Percentiles rank a stretch among this genome's conserved stretches.
Conservation (phyloP, 164 flowering plant species). For the Aristolochia contorta region DNA sequence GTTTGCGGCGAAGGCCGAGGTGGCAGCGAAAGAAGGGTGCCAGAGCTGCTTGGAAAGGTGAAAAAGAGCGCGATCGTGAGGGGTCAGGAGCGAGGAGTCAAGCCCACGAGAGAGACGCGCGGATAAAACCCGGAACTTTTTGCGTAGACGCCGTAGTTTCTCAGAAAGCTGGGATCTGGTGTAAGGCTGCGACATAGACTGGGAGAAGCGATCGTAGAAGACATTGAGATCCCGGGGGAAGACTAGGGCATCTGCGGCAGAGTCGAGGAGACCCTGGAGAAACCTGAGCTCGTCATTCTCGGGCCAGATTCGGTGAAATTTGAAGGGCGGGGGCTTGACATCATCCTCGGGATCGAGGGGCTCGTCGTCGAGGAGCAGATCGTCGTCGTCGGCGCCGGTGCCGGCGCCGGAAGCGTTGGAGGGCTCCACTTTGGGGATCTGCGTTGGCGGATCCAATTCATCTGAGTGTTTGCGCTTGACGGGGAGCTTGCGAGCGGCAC, state of each 20-base stretch:
- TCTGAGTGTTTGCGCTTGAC: constrained; percentile 49
- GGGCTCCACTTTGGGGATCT: too few species aligned
- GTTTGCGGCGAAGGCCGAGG: constrained; percentile 25
- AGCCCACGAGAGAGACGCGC: constrained; percentile 40
- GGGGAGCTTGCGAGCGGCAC: constrained; percentile 51
- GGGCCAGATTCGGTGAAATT: constrained; percentile 64
- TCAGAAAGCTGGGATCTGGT: constrained; percentile 61
- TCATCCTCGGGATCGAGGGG: constrained; percentile 4
- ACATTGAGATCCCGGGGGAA: constrained; percentile 47
- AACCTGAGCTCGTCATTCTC: constrained; percentile 56
- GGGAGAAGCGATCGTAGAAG: constrained; percentile 46
- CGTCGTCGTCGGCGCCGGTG: not conserved
- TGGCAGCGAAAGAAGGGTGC: constrained; percentile 29
- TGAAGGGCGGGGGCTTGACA: constrained; percentile 32
- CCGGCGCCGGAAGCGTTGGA: constrained; percentile 3
- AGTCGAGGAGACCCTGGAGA: constrained; percentile 51
- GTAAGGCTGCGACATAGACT: constrained; percentile 42
- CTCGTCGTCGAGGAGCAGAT: not conserved
- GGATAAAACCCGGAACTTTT: constrained; percentile 46
- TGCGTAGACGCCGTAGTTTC: constrained; percentile 52
- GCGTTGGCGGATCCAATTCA: too few species aligned
- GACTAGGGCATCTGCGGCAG: constrained; percentile 20
- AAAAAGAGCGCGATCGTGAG: constrained; percentile 43
- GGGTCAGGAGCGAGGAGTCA: constrained; percentile 22
- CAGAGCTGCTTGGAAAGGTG: constrained; percentile 44